Percentiles rank a stretch among this genome's conserved stretches.
These are phyloP conservation scores for Thuja plicata DNA, from an alignment of 83 land plant species.

Conservation along the genomic window DNA sequence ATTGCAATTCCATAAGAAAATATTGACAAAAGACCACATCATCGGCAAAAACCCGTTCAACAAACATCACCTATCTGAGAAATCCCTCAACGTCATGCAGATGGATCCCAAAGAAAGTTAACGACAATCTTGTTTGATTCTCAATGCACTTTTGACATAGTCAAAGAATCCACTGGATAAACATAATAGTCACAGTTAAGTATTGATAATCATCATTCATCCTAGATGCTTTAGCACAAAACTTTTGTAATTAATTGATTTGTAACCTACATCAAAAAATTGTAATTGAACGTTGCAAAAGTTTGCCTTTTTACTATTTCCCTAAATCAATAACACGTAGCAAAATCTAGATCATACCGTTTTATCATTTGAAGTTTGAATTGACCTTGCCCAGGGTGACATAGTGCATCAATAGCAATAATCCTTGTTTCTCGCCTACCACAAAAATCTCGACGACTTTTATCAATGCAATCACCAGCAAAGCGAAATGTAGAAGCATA, in stretches of 20 bases:
- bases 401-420: constrained; percentile 90
- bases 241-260: neutral
- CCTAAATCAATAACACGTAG: neutral
- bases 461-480: constrained; percentile 66
- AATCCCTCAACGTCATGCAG: too few relatives aligned
- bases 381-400: constrained; percentile 57
- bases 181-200: neutral
- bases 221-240: neutral
- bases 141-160: too few relatives aligned
- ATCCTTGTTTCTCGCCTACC: constrained; percentile 75
- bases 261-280: neutral
- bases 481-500: constrained; percentile 81
- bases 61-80: too few relatives aligned
- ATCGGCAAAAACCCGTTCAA: too few relatives aligned
- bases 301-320: neutral
- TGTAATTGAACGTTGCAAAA: neutral
- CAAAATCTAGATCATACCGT: constrained; percentile 31
- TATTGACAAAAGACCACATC: too few relatives aligned
- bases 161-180: neutral
- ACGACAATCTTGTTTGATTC: too few relatives aligned
- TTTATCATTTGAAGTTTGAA: constrained; percentile 41
- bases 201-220: too few relatives aligned
- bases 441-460: constrained; percentile 44
- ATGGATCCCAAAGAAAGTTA: too few relatives aligned
- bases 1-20: too few relatives aligned